A percentile compares a stretch with the other conserved stretches of the same genome.
Conservation (phyloP, 257 asterid species). For the Phtheirospermum japonicum region DNA sequence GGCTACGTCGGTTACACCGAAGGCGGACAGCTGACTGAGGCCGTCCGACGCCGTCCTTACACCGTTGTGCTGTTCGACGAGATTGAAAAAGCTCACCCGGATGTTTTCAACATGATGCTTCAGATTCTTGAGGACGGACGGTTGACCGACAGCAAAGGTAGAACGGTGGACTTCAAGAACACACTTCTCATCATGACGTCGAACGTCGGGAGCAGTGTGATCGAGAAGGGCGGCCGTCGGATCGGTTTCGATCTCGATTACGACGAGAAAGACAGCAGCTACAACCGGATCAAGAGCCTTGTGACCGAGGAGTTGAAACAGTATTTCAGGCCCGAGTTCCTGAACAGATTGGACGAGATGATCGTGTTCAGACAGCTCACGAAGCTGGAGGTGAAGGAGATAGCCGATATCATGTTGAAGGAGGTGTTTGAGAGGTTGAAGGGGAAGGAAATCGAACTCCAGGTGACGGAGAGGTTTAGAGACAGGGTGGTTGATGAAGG, state of each 20-base stretch:
- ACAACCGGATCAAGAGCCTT: conserved; percentile 49
- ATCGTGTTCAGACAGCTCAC: conserved; percentile 61
- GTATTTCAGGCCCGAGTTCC: conserved; percentile 61
- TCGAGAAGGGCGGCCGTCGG: conserved; percentile 44
- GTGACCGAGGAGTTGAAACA: conserved; percentile 52
- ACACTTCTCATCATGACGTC: conserved; percentile 69
- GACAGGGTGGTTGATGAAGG: conserved; percentile 57
- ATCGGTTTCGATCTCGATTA: conserved; percentile 49
- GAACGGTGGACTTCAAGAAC: conserved; percentile 66
- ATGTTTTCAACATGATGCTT: conserved; percentile 63
- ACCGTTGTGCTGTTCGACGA: conserved; percentile 63
- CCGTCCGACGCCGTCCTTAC: conserved; percentile 58
- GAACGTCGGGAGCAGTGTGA: conserved; percentile 56
- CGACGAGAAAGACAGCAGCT: conserved; percentile 52
- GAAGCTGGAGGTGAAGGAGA: conserved; percentile 57
- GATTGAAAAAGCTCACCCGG: conserved; percentile 67
- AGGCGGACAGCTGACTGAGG: conserved; percentile 71
- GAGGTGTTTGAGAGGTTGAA: conserved; percentile 53
- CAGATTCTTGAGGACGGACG: conserved; percentile 74
- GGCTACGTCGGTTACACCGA: conserved; percentile 67
- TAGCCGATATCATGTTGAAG: conserved; percentile 53
- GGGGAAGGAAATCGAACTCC: conserved; percentile 44
- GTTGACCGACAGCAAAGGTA: conserved; percentile 66
- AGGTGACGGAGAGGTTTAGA: conserved; percentile 47
- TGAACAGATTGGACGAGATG: conserved; percentile 65